Conservation (phyloP, 1,139 yeast species). For the Taphrina sp. region DNA sequence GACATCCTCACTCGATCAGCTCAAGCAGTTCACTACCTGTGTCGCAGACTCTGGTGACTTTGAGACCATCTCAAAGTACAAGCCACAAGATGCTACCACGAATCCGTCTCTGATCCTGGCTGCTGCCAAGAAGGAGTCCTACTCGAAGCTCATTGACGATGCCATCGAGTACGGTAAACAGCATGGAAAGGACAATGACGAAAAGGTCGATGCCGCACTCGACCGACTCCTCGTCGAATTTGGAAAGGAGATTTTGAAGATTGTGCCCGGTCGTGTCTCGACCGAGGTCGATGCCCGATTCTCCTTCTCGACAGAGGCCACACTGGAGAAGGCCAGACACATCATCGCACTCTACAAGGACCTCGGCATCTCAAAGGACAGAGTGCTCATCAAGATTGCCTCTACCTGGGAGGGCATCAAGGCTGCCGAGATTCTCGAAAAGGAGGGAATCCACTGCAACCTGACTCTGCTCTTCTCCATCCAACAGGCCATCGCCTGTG, state of each 20-base stretch:
- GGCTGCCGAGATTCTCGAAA: constrained; percentile 94
- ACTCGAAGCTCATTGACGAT: constrained; percentile 81
- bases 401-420: constrained; percentile 99
- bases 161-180: constrained; percentile 84
- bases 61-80: constrained; percentile 87
- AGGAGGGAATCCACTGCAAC: constrained; percentile 91
- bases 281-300: constrained; percentile 99
- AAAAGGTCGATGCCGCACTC: constrained; percentile 73
- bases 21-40: constrained; percentile 89
- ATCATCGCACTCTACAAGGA: constrained; percentile 80
- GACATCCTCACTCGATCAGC: constrained; percentile 76
- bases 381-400: constrained; percentile 93
- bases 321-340: constrained; percentile 85
- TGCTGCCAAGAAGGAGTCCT: constrained; percentile 86
- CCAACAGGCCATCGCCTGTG: constrained; percentile 98
- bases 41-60: constrained; percentile 99
- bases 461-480: constrained; percentile 92
- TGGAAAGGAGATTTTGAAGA: constrained; percentile 86
- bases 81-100: constrained; percentile 99
- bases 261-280: constrained; percentile 98
- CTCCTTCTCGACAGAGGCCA: constrained; percentile 90
- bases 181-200: constrained; percentile 43
- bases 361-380: constrained; percentile 79
- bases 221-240: constrained; percentile 93
- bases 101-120: constrained; percentile 97